Evolutionary conservation across 2,329 filamentous ascomycete species (phyloP), one percentile per base, ranked within the genome.

Genomic region (Aschersonia sp.): DNA sequence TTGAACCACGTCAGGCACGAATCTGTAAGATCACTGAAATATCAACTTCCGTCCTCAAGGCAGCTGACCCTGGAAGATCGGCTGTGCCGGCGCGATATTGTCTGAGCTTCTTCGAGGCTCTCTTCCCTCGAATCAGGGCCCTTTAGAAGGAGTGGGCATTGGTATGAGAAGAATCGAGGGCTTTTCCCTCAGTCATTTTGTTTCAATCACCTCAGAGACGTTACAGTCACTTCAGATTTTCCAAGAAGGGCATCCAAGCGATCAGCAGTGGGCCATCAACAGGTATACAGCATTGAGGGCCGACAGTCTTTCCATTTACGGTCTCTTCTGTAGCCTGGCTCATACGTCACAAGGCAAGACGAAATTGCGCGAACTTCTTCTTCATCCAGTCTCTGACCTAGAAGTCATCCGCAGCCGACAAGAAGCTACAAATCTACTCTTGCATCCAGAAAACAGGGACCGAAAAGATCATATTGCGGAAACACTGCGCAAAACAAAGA

Each of bases 31-130:
- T 8, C 48, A 32, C 32, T 8, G 6, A 22, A 7, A 46, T 46
- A 30, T 31, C 8, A 40, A 35, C 22, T 45, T 29, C 6, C 30
- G 22, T 11, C 30, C 9, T 22, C 22, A 22, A 32, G 9, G 44
- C 32, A 11, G 37, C 43, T 57, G n/a, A 58, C 35, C 6, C 30
- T 37, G n/a, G 12, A 48, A 81, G 68, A 70, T 94, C 44, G 85
- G 87, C 4, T 97, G 92, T 63, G 84, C 83, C 30, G 87, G 89
- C n/a, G 89, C 89, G 30, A 67, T 97, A 2, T 66, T 97, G n/a
- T 74, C 76, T 5, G 86, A 94, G 53, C 63, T 95, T 30, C 79
- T 87, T 55, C 79, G 86, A 46, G 57, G 59, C 35, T 56, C 56
- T 10, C 32, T 75, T 79, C 40, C 72, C 76, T 3, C 73, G 78